Evolutionary conservation across 495 filamentous ascomycete species (phyloP).

Genomic region (Stereocaulon alpinum): DNA sequence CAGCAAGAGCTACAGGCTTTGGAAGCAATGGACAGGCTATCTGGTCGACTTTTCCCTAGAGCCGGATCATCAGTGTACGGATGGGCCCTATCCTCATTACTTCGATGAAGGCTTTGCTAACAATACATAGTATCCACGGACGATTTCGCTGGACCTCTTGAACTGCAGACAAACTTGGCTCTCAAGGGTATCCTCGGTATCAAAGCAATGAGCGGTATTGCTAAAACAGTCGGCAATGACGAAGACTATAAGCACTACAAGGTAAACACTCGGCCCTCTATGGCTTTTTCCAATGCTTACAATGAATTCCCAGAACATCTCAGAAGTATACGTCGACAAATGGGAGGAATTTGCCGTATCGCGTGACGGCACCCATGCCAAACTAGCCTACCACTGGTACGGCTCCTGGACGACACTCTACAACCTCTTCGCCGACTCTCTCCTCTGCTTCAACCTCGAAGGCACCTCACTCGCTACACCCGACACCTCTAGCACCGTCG

Average conservation of each 20-base stretch:
- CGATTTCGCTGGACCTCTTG: constrained; percentile 90
- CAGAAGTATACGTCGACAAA: constrained; percentile 65
- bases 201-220: constrained; percentile 81
- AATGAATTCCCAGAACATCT: constrained; percentile 41
- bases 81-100: neutral
- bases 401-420: constrained; percentile 94
- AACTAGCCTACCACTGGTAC: constrained; percentile 89
- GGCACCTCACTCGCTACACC: constrained; percentile 23
- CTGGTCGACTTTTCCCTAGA: constrained; percentile 78
- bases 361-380: constrained; percentile 72
- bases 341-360: constrained; percentile 79
- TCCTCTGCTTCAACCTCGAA: constrained; percentile 71
- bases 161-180: constrained; percentile 86
- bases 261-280: constrained; percentile 24
- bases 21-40: constrained; percentile 90
- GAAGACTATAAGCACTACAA: constrained; percentile 58
- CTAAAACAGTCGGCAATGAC: constrained; percentile 55
- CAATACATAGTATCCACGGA: constrained; percentile 61
- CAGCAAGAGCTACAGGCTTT: constrained; percentile 59
- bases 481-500: neutral
- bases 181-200: constrained; percentile 93
- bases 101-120: neutral
- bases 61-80: constrained; percentile 68
- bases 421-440: constrained; percentile 74
- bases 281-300: neutral